These are phyloP conservation scores for Cyathus striatus DNA, from an alignment of 768 basidiomycete species.

Conservation along the genomic window DNA sequence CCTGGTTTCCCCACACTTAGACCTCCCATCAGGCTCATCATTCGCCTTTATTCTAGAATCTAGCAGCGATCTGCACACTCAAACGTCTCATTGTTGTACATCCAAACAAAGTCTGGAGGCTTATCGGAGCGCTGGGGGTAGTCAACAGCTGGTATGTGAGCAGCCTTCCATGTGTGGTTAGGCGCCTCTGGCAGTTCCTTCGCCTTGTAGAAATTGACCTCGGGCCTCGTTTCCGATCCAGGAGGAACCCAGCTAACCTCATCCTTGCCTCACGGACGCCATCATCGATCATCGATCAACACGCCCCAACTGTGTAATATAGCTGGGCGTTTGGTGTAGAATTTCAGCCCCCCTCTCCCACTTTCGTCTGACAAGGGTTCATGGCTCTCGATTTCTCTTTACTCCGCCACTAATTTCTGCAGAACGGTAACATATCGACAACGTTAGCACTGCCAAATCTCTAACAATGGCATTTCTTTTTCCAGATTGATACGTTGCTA, in stretches of 20 bases:
- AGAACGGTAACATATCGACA: neutral
- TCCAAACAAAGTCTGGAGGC: too few species aligned
- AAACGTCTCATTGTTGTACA: too few species aligned
- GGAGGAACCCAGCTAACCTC: conserved; percentile 6
- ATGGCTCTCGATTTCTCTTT: conserved; percentile 4
- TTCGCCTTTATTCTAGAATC: too few species aligned
- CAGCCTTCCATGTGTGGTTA: too few species aligned
- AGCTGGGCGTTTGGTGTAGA: conserved; percentile 4
- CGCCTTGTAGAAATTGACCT: conserved; percentile 2
- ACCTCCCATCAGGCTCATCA: too few species aligned
- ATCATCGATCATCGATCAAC: conserved; percentile 25
- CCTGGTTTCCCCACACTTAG: too few species aligned
- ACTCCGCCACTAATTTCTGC: conserved; percentile 4
- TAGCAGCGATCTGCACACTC: too few species aligned
- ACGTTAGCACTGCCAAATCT: neutral
- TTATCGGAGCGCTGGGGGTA: too few species aligned
- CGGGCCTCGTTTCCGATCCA: conserved; percentile 13
- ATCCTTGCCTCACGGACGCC: conserved; percentile 14
- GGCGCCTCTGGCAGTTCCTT: neutral
- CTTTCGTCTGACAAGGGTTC: too few species aligned
- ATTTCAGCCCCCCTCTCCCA: conserved; percentile 5
- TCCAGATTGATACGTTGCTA: neutral
- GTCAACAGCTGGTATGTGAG: too few species aligned
- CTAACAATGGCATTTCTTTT: too few species aligned
- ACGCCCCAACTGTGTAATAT: conserved; percentile 18